Evolutionary conservation across 2,329 filamentous ascomycete genomes (phyloP), one percentile per base, ranked within the genome.

Genomic region (Magnaporthiopsis incrustans): DNA sequence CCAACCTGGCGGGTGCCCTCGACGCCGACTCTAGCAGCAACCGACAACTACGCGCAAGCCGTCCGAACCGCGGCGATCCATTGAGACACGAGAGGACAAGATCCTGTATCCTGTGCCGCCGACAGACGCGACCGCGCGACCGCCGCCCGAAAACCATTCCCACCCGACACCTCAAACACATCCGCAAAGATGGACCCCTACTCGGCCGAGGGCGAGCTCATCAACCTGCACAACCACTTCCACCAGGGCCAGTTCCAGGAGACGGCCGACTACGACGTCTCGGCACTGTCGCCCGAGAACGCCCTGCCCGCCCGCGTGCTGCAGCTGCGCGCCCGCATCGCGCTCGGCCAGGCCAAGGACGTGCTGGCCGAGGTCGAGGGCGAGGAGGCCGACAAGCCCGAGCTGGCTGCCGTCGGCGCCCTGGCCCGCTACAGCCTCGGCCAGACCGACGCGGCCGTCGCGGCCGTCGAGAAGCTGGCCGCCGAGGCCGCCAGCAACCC

Each of bases 201-300:
- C 75, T 89, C 86, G 60, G 82, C 86, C 68, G 87, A 89, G 77
- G 86, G 86, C 77, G 87, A 90, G 79, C 78, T 90, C 70, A 84
- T 89, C 75, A 89, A 88, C 77, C 84, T 89, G 68, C 85, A 89
- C 79, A 89, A 85, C 77, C 77, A 85, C 77, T 89, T 89, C 78
- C 83, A 89, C 76, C 85, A 89, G 76, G 92, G 91, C 73, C 93
- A 96, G 81, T 97, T 91, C 82, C 85, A 91, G 73, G 83, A 89
- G 73, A 93, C 96, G 68, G 77, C 96, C 77, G 89, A 95, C 79
- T 96, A 92, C 78, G 89, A 96, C 77, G 89, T 87, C 58, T 87
- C 89, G 7, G 82, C 87, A 66, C 89, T 98, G 73, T 95, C 91
- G 59, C 70, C 87, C 67, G 86, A 89, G 71, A 97, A 97, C 78